Percentiles rank a stretch among this genome's conserved stretches.
Evolutionary conservation across 257 asterid species (phyloP).

Genomic region (Ballota nigra): DNA sequence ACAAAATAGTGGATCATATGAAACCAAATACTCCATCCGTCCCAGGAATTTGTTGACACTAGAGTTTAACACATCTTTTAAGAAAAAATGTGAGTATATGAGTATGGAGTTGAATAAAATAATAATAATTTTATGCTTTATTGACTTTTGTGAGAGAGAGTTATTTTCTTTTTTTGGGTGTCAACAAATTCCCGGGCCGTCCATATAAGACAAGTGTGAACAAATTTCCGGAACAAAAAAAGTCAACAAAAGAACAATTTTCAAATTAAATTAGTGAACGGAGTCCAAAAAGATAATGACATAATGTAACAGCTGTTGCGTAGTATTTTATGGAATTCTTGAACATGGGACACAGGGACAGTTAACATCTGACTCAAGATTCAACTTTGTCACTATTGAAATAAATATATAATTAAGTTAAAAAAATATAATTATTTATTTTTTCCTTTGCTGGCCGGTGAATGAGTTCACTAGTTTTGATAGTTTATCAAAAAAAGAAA

Average conservation of each 20-base stretch:
- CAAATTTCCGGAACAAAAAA: no score
- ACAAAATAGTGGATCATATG: not conserved
- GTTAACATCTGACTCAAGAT: slow-evolving; percentile 1
- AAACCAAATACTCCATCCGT: not conserved
- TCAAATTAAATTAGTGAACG: not conserved
- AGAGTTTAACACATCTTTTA: no score
- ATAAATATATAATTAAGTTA: no score
- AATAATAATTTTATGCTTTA: no score
- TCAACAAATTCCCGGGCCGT: no score
- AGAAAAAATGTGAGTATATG: no score
- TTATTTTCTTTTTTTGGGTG: no score
- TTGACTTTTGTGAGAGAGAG: no score
- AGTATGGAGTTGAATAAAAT: no score
- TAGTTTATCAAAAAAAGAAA: not conserved
- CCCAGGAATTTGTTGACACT: no score
- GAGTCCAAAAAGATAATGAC: not conserved
- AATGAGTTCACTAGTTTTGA: not conserved
- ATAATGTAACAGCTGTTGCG: slow-evolving; percentile 11
- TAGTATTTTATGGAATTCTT: slow-evolving; percentile 1
- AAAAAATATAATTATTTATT: not conserved
- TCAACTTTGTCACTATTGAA: not conserved
- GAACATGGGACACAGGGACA: not conserved
- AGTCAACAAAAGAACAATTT: slow-evolving; percentile 15
- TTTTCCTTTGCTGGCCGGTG: not conserved
- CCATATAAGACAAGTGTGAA: no score